Conservation (phyloP, 2,329 filamentous ascomycete species). For the Trichoderma aggressivum region DNA sequence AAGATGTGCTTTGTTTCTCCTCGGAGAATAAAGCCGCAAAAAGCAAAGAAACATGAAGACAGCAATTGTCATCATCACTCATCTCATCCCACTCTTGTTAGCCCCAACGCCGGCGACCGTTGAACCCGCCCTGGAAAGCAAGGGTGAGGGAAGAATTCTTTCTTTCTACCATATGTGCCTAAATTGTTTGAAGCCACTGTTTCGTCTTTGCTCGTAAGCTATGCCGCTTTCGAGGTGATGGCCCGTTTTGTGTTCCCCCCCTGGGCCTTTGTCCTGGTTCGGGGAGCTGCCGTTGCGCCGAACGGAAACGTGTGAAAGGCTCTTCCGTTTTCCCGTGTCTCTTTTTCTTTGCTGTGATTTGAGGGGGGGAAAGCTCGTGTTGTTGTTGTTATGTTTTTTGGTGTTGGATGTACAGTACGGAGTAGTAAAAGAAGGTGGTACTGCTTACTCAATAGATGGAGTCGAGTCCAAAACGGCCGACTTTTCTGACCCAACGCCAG, state of each 20-base stretch:
- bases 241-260: neutral
- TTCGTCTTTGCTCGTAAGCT: neutral
- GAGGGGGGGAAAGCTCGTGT: too few relatives aligned
- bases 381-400: neutral
- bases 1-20: neutral
- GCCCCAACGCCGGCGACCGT: neutral
- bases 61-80: neutral
- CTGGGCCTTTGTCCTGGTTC: neutral
- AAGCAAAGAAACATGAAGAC: neutral
- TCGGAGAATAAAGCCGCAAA: conserved; percentile 8
- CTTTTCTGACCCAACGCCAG: neutral
- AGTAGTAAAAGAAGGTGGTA: neutral
- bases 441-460: neutral
- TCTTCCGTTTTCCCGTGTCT: neutral
- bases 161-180: neutral
- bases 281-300: neutral
- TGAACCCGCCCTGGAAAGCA: neutral
- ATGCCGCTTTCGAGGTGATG: neutral
- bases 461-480: neutral
- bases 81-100: neutral
- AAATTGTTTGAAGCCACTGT: conserved; percentile 3
- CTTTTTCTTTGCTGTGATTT: neutral
- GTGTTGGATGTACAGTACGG: neutral
- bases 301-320: neutral
- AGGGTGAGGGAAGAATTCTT: neutral